Evolutionary conservation across 1,139 yeast genomes (phyloP).

Genomic region (Taphrina wiesneri): DNA sequence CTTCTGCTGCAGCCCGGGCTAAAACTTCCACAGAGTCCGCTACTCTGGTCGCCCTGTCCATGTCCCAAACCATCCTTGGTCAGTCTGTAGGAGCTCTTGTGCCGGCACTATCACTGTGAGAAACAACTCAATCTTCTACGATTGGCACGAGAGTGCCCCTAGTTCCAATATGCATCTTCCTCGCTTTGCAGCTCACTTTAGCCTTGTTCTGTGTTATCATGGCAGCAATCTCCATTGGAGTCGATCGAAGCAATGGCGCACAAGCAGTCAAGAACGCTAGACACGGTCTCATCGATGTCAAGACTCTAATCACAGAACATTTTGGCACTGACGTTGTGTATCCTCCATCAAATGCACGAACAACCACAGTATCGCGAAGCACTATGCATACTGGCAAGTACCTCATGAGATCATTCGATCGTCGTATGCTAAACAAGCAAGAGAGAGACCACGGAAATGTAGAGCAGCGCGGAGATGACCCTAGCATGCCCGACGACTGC

Average conservation of each 20-base stretch:
- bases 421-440: neutral
- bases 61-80: constrained; percentile 1
- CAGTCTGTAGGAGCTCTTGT: constrained; percentile 13
- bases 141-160: constrained; percentile 6
- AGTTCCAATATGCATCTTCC: neutral
- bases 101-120: neutral
- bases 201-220: neutral
- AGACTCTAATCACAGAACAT: constrained; percentile 2
- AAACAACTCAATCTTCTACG: neutral
- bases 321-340: constrained; percentile 1
- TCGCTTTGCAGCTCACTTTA: neutral
- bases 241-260: constrained; percentile 2
- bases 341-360: neutral
- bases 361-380: neutral
- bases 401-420: neutral
- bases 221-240: constrained; percentile 6
- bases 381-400: neutral
- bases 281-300: constrained; percentile 5
- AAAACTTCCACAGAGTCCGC: neutral
- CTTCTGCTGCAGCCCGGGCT: constrained; percentile 12
- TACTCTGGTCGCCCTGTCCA: constrained; percentile 1
- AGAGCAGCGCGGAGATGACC: neutral
- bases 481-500: neutral
- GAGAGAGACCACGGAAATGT: neutral
- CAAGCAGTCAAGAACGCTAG: constrained; percentile 16